These are phyloP conservation scores for Neltuma alba DNA, from an alignment of 306 rosid species.

Conservation along the genomic window DNA sequence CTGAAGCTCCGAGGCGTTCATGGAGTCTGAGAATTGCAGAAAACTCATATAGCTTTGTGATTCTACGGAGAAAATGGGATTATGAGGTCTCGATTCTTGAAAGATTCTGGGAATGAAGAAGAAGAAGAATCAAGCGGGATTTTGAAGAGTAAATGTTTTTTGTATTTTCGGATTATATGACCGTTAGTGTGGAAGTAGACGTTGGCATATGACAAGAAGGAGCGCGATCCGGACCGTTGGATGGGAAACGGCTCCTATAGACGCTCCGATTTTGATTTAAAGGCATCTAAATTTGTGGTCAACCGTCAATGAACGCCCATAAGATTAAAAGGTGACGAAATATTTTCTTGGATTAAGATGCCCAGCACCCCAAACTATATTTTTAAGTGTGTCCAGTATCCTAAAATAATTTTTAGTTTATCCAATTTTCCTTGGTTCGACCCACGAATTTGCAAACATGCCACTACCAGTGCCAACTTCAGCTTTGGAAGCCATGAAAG, in stretches of 20 bases:
- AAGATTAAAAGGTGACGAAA: no score
- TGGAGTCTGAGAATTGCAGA: conserved; percentile 53
- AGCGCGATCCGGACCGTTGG: conserved; percentile 46
- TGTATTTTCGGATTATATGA: conserved; percentile 55
- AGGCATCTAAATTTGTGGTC: neutral
- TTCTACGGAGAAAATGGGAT: neutral
- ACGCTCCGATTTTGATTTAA: conserved; percentile 67
- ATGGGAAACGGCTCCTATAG: conserved; percentile 53
- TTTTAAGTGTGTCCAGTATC: no score
- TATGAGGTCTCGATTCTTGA: conserved; percentile 10
- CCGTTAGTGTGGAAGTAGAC: conserved; percentile 58
- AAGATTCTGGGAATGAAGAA: neutral
- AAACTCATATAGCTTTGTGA: conserved; percentile 39
- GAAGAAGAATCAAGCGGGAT: neutral
- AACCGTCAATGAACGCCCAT: neutral
- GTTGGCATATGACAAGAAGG: conserved; percentile 32
- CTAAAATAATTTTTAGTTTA: no score
- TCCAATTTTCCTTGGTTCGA: no score
- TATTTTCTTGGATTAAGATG: no score
- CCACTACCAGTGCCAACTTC: no score
- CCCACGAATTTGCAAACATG: no score
- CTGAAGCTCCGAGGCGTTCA: conserved; percentile 55
- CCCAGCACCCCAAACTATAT: no score
- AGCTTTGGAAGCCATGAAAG: no score
- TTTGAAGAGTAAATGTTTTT: neutral